Percentiles rank a stretch among this genome's conserved stretches.
Conservation (phyloP, 768 basidiomycete genomes). For the Panus rudis region DNA sequence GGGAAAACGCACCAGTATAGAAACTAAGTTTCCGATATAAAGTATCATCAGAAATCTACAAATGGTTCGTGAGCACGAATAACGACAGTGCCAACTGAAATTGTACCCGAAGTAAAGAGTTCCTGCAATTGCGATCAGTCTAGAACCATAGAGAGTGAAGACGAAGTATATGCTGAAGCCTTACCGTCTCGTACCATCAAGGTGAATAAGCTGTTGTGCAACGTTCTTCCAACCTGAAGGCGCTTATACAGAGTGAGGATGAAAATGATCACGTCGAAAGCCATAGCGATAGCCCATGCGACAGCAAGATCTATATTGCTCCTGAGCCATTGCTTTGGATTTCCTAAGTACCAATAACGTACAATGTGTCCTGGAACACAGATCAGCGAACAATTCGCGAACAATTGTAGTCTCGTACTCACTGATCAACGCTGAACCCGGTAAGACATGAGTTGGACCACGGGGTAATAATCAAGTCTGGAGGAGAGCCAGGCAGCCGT, state of each 20-base stretch:
- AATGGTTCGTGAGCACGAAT: neutral
- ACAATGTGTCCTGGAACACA: neutral
- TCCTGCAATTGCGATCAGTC: too few species aligned
- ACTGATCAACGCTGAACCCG: neutral
- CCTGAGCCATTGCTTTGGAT: neutral
- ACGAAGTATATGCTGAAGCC: neutral
- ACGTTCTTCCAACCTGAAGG: neutral
- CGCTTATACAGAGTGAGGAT: neutral
- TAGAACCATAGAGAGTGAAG: neutral
- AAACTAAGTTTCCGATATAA: neutral
- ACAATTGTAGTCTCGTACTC: neutral
- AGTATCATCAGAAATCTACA: neutral
- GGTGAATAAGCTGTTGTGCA: neutral
- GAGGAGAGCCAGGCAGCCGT: neutral
- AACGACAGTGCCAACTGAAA: neutral
- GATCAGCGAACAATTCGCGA: neutral
- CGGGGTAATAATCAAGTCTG: neutral
- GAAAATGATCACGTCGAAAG: neutral
- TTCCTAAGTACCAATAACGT: neutral
- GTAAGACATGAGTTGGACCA: neutral
- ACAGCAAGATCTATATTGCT: neutral
- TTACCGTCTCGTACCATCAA: neutral
- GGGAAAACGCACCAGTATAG: neutral
- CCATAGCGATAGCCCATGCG: neutral
- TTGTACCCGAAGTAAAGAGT: neutral